Evolutionary conservation across 495 filamentous ascomycete genomes (phyloP).

Genomic region (Amniculicola lignicola): DNA sequence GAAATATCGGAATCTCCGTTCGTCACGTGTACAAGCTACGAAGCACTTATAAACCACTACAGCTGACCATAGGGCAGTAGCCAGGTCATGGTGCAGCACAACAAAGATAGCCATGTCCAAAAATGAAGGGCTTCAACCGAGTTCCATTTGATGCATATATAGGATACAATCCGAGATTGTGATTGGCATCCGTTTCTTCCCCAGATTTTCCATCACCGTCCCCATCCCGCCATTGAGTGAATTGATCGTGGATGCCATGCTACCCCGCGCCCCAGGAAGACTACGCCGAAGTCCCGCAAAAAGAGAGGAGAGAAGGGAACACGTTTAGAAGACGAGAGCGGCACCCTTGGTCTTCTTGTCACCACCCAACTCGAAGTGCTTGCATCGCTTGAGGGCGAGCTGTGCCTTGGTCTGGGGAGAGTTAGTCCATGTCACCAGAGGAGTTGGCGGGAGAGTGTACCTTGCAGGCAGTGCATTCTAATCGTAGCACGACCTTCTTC

Average conservation of each 20-base stretch:
- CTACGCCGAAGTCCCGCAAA: constrained; percentile 27
- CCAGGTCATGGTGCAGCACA: too few relatives aligned
- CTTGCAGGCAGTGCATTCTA: constrained; percentile 97
- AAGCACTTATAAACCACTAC: too few relatives aligned
- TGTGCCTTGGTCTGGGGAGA: constrained; percentile 74
- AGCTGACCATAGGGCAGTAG: too few relatives aligned
- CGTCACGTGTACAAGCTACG: neutral
- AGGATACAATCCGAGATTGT: constrained; percentile 20
- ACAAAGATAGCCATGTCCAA: too few relatives aligned
- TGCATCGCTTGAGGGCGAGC: constrained; percentile 96
- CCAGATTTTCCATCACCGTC: neutral
- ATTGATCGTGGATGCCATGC: constrained; percentile 4
- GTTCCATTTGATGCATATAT: constrained; percentile 33
- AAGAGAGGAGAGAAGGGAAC: constrained; percentile 24
- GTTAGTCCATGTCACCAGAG: neutral
- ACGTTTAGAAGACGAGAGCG: constrained; percentile 87
- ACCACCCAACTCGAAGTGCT: constrained; percentile 99
- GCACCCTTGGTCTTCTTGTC: constrained; percentile 99
- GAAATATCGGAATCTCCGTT: neutral
- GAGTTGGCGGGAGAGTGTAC: too few relatives aligned
- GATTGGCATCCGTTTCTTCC: constrained; percentile 13
- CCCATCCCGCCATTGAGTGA: constrained; percentile 15
- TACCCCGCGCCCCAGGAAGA: constrained; percentile 17
- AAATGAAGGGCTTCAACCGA: constrained; percentile 17
- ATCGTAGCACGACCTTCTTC: constrained; percentile 97